Base-by-base conservation (phyloP, 495 filamentous ascomycete genomes). In the Penicillium lividum region DNA sequence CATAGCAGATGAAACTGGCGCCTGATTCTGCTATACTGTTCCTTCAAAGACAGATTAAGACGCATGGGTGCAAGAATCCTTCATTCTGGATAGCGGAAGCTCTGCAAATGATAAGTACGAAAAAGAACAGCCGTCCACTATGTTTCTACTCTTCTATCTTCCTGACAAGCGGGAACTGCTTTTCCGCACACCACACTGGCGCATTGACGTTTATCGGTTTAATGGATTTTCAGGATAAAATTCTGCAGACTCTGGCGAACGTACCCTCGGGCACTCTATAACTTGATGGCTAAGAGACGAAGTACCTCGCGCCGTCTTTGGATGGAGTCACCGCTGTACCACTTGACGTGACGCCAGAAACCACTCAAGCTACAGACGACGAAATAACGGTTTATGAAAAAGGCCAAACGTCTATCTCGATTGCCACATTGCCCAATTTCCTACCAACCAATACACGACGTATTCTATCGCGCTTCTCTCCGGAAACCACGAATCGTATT, bases 131-230 rank as follows among this genome's bases (percentile, higher is more conserved):
- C 34, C 51, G 18, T 27, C 51, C 0, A 10, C 3, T 25, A 7
- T 52, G 11, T 51, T 68, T 22, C 61, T 56, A 27, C 63, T 64
- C 42, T 56, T 65, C 33, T 68, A 65, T 57, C 57, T 71, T 7
- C 59, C 66, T 13, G 16, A 9, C 7, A 29, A 66, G 1, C 7
- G 34, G 1, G 52, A 59, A 34, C 50, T 63, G 2, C 46, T 63
- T 34, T 63, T 59, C 52, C 60, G 60, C 3, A 31, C 51, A 0
- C 56, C 60, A 9, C 60, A 63, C 18, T 63, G 60, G 56, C 60
- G 60, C 9, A 54, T 51, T 18, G 60, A 63, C 28, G 60, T n/a
- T 51, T n/a, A 36, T 45, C 6, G 60, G 60, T 22, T 18, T 63
- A 47, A 46, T 63, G 5, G 43, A 34, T 33, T 52, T 63, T 15